phyloP scores from a whole-genome alignment of 352 stramenopile species.

The Phytophthora ramorum region DNA sequence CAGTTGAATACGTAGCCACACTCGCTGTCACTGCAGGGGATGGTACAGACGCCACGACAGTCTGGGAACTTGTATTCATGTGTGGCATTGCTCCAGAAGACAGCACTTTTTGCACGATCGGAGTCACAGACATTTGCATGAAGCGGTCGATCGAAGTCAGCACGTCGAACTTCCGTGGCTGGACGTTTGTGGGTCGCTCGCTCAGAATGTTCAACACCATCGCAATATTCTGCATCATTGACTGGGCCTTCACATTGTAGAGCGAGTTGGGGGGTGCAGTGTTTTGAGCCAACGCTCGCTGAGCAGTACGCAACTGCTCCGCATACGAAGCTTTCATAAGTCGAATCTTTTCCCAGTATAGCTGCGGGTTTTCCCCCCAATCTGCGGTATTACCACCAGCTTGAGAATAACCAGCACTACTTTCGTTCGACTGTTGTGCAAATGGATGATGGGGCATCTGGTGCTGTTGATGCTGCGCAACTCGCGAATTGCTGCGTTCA shows the following conservation, averaged over 20 bases:
- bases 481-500: constrained; percentile 43
- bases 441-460: constrained; percentile 29
- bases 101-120: constrained; percentile 77
- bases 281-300: constrained; percentile 74
- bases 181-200: constrained; percentile 43
- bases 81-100: constrained; percentile 16
- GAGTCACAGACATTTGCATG: constrained; percentile 77
- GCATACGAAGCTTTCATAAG: constrained; percentile 56
- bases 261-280: constrained; percentile 61
- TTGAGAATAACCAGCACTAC: constrained; percentile 24
- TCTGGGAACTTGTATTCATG: constrained; percentile 5
- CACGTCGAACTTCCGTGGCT: constrained; percentile 71
- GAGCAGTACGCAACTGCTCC: constrained; percentile 61
- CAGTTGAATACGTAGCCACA: constrained; percentile 17
- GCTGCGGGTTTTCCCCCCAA: constrained; percentile 41
- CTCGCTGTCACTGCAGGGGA: constrained; percentile 4
- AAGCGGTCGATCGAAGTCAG: constrained; percentile 85
- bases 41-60: constrained; percentile 2
- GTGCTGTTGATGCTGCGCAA: constrained; percentile 31
- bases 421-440: constrained; percentile 30
- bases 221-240: constrained; percentile 83
- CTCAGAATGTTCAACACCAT: constrained; percentile 75
- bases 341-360: constrained; percentile 82
- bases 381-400: constrained; percentile 7
- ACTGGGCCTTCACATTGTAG: constrained; percentile 78